phyloP scores from a whole-genome alignment of 75 land plant genomes.

The Chamaecyparis obtusa region DNA sequence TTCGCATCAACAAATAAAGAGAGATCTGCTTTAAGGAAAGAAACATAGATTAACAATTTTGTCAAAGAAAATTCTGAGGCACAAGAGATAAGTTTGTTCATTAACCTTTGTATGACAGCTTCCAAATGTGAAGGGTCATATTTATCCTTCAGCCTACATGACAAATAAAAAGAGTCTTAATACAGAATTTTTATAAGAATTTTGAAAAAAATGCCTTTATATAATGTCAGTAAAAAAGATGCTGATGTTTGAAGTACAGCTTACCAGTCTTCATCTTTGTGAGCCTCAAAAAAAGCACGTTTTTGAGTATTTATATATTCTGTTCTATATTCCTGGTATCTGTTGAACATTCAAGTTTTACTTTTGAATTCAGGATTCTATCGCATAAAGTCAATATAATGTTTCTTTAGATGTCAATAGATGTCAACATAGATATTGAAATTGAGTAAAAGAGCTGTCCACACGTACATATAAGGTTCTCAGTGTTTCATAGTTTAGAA shows the following conservation, averaged over 20 bases:
- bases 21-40: neutral
- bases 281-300: slow-evolving; percentile 78
- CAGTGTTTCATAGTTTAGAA: neutral
- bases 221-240: neutral
- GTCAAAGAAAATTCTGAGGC: neutral
- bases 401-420: too few species aligned
- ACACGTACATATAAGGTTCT: neutral
- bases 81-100: neutral
- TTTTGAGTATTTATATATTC: slow-evolving; percentile 94
- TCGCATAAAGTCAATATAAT: neutral
- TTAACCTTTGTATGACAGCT: slow-evolving; percentile 78
- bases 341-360: slow-evolving; percentile 18
- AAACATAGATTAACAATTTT: neutral
- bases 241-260: slow-evolving; percentile 3
- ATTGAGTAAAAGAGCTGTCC: neutral
- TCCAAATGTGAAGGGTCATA: slow-evolving; percentile 92
- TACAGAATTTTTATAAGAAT: neutral
- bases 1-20: neutral
- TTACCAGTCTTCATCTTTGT: slow-evolving; percentile 98
- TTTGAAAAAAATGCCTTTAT: neutral
- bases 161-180: neutral
- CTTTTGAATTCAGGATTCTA: neutral
- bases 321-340: slow-evolving; percentile 93
- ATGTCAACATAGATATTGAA: neutral
- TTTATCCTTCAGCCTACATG: slow-evolving; percentile 86